Evolutionary conservation across 1,139 yeast genomes (phyloP).

Genomic region (Hanseniaspora sp.): DNA sequence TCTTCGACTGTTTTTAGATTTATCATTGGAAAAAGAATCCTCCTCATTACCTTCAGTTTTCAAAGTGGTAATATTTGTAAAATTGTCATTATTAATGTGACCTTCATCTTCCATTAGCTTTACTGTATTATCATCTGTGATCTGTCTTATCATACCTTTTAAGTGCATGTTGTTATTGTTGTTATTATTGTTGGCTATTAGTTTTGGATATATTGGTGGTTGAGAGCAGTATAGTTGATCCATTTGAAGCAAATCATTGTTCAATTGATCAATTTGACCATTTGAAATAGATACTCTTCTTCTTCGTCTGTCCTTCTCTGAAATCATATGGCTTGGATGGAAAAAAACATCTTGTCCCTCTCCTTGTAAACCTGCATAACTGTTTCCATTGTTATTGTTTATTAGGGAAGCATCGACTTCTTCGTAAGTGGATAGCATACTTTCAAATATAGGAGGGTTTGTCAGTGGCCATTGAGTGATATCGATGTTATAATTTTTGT

Average conservation of each 20-base stretch:
- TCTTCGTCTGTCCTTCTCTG: constrained; percentile 24
- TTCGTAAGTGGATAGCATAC: constrained; percentile 36
- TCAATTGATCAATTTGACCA: constrained; percentile 65
- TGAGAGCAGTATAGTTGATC: constrained; percentile 28
- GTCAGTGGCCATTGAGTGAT: constrained; percentile 45
- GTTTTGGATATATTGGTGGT: constrained; percentile 30
- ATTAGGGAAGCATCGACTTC: not conserved
- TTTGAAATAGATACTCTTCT: constrained; percentile 65
- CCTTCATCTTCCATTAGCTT: not conserved
- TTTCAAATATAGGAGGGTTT: constrained; percentile 55
- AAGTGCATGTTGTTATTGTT: constrained; percentile 10
- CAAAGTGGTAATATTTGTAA: not conserved
- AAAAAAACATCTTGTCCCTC: not conserved
- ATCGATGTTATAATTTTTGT: constrained; percentile 34
- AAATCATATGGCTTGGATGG: not conserved
- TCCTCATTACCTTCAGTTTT: not conserved
- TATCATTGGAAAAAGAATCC: not conserved
- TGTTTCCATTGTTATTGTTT: not conserved
- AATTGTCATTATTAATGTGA: not conserved
- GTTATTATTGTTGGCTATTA: constrained; percentile 9
- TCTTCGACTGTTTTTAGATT: constrained; percentile 11
- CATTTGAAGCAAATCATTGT: constrained; percentile 26
- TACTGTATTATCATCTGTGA: not conserved
- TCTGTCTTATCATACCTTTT: not conserved
- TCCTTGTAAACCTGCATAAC: not conserved